Evolutionary conservation across 768 basidiomycete species (phyloP).

Genomic region (Brasilioporus rufonigricans): DNA sequence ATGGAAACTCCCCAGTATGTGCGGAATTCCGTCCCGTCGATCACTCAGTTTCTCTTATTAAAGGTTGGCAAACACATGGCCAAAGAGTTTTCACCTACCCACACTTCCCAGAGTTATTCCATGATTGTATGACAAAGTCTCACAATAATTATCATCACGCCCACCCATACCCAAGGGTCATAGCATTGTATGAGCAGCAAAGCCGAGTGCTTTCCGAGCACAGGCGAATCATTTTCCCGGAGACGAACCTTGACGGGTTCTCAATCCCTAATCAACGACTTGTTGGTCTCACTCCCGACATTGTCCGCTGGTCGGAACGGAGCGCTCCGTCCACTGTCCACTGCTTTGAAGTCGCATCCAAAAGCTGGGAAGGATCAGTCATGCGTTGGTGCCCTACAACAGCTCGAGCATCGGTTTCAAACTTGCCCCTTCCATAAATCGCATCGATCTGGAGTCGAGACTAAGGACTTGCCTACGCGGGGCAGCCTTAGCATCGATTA

Average conservation of each 20-base stretch:
- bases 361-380: no score
- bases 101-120: conserved; percentile 11
- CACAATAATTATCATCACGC: background rate
- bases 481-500: conserved; percentile 4
- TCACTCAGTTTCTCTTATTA: background rate
- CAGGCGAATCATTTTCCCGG: background rate
- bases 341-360: no score
- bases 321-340: background rate
- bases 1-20: conserved; percentile 6
- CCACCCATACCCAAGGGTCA: conserved; percentile 5
- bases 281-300: background rate
- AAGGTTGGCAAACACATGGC: no score
- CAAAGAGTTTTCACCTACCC: no score
- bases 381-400: no score
- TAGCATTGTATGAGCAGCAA: background rate
- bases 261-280: background rate
- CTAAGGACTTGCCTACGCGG: background rate
- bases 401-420: background rate
- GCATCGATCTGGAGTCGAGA: background rate
- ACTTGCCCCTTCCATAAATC: background rate
- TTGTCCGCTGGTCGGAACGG: background rate
- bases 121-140: background rate
- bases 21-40: conserved; percentile 4
- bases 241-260: background rate
- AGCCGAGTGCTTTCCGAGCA: background rate